Evolutionary conservation across 2,329 filamentous ascomycete genomes (phyloP).

Genomic region (Hypomyces perniciosus): DNA sequence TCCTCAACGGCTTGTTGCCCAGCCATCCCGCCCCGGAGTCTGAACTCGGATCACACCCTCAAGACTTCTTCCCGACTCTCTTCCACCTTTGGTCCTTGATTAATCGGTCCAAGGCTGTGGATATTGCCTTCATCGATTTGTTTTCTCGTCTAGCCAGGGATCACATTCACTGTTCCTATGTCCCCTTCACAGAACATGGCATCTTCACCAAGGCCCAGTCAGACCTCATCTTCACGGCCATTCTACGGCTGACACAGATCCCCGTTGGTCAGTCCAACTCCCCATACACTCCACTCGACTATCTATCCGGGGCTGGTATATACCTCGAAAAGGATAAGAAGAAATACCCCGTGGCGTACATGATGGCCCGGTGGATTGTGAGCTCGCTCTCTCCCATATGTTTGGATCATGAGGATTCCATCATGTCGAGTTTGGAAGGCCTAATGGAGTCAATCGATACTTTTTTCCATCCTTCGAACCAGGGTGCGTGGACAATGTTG

Average conservation of each 20-base stretch:
- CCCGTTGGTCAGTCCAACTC: constrained; percentile 94
- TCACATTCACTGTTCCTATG: constrained; percentile 65
- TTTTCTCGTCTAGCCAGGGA: constrained; percentile 84
- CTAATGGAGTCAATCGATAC: constrained; percentile 94
- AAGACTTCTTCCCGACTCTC: constrained; percentile 84
- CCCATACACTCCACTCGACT: constrained; percentile 81
- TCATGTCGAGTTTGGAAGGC: constrained; percentile 79
- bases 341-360: constrained; percentile 86
- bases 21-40: constrained; percentile 70
- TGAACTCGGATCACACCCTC: constrained; percentile 71
- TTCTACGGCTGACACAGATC: constrained; percentile 85
- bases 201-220: constrained; percentile 92
- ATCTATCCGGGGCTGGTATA: constrained; percentile 73
- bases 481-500: constrained; percentile 84
- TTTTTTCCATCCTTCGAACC: constrained; percentile 97
- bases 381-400: constrained; percentile 87
- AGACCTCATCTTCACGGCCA: constrained; percentile 84
- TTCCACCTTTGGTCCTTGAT: constrained; percentile 97
- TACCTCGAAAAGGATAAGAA: constrained; percentile 89
- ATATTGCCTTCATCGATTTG: constrained; percentile 82
- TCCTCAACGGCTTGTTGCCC: constrained; percentile 82
- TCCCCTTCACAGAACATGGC: constrained; percentile 78
- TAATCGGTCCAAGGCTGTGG: constrained; percentile 80
- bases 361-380: constrained; percentile 87
- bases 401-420: constrained; percentile 68